Conservation (phyloP, 2,329 filamentous ascomycete genomes). For the Madurella mycetomatis region DNA sequence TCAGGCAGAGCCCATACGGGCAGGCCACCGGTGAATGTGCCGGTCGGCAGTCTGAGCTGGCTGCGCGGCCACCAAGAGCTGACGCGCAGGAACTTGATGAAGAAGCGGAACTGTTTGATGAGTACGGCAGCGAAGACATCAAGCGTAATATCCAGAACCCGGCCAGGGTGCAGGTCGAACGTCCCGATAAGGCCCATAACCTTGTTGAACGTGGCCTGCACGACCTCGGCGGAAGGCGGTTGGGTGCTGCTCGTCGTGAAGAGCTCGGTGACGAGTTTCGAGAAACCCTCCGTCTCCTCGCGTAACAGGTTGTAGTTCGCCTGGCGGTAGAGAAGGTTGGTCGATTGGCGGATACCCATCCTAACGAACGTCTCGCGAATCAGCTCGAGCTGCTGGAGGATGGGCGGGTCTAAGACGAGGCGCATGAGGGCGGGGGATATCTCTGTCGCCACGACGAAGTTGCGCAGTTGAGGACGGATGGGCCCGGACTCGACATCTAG, state of each 20-base stretch:
- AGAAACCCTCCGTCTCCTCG: conserved; percentile 95
- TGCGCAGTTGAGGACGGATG: conserved; percentile 51
- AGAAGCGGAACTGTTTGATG: conserved; percentile 89
- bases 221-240: conserved; percentile 68
- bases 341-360: conserved; percentile 82
- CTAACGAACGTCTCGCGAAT: conserved; percentile 81
- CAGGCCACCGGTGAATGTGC: conserved; percentile 58
- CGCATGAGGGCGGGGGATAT: conserved; percentile 72
- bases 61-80: conserved; percentile 96
- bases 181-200: conserved; percentile 94
- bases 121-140: conserved; percentile 93
- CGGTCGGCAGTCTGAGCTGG: conserved; percentile 38
- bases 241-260: conserved; percentile 80
- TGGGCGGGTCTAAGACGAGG: conserved; percentile 71
- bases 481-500: conserved; percentile 62
- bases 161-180: conserved; percentile 92
- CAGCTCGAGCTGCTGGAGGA: conserved; percentile 72
- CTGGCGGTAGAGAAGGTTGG: conserved; percentile 89
- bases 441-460: conserved; percentile 67
- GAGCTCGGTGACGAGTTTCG: conserved; percentile 91
- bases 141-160: conserved; percentile 88
- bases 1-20: conserved; percentile 80
- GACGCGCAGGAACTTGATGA: conserved; percentile 82
- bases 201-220: conserved; percentile 81
- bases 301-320: conserved; percentile 94